Base-by-base conservation (phyloP, 2,329 filamentous ascomycete genomes). In the Colletotrichum liriopes region DNA sequence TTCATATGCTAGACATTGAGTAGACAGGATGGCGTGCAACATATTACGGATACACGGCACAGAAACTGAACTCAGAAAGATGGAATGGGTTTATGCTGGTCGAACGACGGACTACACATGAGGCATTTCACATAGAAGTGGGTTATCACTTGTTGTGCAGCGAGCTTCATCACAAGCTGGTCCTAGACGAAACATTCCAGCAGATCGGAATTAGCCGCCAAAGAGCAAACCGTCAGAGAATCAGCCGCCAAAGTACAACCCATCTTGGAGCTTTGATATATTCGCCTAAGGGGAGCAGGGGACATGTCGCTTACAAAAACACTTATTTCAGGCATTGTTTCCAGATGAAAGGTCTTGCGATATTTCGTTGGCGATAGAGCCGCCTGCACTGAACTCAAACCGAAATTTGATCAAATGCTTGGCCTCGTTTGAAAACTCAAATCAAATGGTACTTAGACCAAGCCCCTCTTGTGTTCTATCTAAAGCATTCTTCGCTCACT, bases 391-490 rank as follows among this genome's bases (percentile, higher is more conserved):
- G 23, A 26, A 26, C 23, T 26, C 23, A 32, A 32, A 16, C 5
- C 6, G 14, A 18, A 14, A 14, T 29, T 18, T 18, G 4, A 18
- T 12, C 1, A 1, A 11, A 14, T 29, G 47, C 23, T 51, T 51
- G 47, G 47, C 3, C 3, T 16, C 4, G 47, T 16, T 14, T 5
- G 6, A 6, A 23, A 51, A 51, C 47, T 29, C 47, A 51, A 18
- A 18, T 12, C 6, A 51, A 29, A 1, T 29, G 14, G 29, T 71
- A 45, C 60, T 32, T 58, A 68, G 56, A 35, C 43, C 58, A 68
- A 62, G 64, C 43, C 51, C 16, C 35, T 63, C 52, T 68, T 56
- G 64, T 37, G 35, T 51, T 45, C 29, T 26, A 14, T 3, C 20
- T n/a, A 41, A 35, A n/a, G 32, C 3, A 12, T 11, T 29, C 18